Conservation (phyloP, 176 grass and related monocot species). For the Coix lacrymajobi region DNA sequence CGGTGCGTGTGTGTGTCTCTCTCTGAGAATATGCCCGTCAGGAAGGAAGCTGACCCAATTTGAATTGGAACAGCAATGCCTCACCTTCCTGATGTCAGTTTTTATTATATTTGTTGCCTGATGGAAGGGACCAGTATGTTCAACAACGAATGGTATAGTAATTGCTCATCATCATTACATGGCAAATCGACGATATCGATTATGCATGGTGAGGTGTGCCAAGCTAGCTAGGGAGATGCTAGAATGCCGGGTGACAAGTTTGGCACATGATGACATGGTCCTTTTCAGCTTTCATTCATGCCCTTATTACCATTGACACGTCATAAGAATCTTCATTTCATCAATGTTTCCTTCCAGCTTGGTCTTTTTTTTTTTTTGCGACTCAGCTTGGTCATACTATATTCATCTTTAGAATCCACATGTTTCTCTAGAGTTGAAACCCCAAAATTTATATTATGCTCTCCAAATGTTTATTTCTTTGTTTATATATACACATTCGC, state of each 20-base stretch:
- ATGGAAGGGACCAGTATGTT: background rate
- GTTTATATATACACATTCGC: too few species aligned
- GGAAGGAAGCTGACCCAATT: background rate
- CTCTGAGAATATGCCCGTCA: background rate
- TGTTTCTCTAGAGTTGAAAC: too few species aligned
- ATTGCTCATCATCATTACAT: constrained; percentile 3
- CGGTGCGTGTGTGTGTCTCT: background rate
- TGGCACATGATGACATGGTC: background rate
- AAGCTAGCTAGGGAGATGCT: background rate
- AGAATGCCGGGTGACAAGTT: background rate
- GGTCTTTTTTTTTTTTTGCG: too few species aligned
- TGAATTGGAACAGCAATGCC: constrained; percentile 15
- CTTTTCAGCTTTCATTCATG: background rate
- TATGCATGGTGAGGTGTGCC: background rate
- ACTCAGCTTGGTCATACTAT: too few species aligned
- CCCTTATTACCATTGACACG: too few species aligned
- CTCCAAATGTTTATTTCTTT: too few species aligned
- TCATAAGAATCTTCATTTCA: too few species aligned
- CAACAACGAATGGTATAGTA: background rate
- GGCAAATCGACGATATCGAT: background rate
- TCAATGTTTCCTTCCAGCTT: too few species aligned
- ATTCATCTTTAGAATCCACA: too few species aligned
- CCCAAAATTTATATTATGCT: too few species aligned
- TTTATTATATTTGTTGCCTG: background rate
- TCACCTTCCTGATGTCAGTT: background rate